Base-by-base conservation (phyloP, 2,329 filamentous ascomycete species). In the Laburnicola sp. region DNA sequence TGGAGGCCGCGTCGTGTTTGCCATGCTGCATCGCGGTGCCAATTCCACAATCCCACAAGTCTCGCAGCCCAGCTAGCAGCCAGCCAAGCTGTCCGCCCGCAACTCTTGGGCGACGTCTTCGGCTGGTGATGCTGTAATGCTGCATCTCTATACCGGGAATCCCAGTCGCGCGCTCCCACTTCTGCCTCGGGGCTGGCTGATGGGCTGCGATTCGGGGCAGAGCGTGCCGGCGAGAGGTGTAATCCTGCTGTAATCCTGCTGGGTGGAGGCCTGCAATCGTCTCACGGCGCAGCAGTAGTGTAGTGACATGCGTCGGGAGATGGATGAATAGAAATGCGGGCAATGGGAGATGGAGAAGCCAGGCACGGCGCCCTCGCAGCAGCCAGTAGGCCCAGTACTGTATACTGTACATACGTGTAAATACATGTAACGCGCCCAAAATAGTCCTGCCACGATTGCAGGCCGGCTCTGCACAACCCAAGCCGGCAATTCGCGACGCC, bases 401-500 rank as follows among this genome's bases (percentile, higher is more conserved):
- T n/a, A 8, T n/a, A 34, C 31, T 34, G 31, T n/a, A 34, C 31
- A 8, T n/a, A 38, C 61, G 16, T 16, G 16, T 16, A 16, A 16
- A 16, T 56, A 57, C 59, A 38, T 58, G 55, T 48, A 50, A 56
- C 57, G 47, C 57, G 31, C 64, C 61, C 61, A 68, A 66, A 66
- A 67, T 66, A 66, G 62, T 59, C 57, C 59, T 60, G 30, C 63
- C 65, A 66, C 52, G 60, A 54, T 51, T 50, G 35, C 50, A 62
- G 55, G 57, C 54, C 58, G 58, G 64, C 25, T 45, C 46, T 50
- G 53, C 44, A 59, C 49, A 54, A 60, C 56, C 46, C 52, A 51
- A 50, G 45, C 51, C 47, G 43, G 52, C 69, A 65, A 71, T 71
- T 71, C 59, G 68, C 57, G 56, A 61, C 50, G 53, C 65, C 65